phyloP scores from a whole-genome alignment of 306 rosid genomes.

The Lagenaria siceraria region DNA sequence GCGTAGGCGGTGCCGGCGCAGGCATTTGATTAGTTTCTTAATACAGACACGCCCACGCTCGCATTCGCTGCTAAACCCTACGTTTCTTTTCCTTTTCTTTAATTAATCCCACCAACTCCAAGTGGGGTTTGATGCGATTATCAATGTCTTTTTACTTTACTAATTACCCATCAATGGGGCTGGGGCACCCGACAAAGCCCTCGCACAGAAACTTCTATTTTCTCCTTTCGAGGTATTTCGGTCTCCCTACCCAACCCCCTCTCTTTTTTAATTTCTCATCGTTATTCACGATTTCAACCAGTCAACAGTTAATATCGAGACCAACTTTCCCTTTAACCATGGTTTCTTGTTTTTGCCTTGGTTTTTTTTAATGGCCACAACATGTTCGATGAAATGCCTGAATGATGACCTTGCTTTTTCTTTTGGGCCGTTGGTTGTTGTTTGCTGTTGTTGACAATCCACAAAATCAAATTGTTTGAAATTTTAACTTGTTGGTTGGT shows the following conservation, averaged over 20 bases:
- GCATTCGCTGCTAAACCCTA: neutral
- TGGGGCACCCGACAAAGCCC: neutral
- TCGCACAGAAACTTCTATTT: constrained; percentile 15
- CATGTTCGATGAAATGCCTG: neutral
- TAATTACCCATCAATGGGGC: neutral
- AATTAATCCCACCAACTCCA: neutral
- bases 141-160: neutral
- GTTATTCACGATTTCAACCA: neutral
- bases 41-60: neutral
- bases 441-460: neutral
- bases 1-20: constrained; percentile 13
- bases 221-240: constrained; percentile 1
- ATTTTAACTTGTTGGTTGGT: neutral
- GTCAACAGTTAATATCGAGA: neutral
- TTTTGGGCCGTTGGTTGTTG: neutral
- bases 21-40: constrained; percentile 6
- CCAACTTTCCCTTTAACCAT: neutral
- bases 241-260: neutral
- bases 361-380: neutral
- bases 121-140: neutral
- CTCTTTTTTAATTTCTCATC: neutral
- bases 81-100: neutral
- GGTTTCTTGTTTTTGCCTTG: neutral
- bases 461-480: neutral
- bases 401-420: neutral